phyloP scores from a whole-genome alignment of 83 land plant species.

The Picea abies region DNA sequence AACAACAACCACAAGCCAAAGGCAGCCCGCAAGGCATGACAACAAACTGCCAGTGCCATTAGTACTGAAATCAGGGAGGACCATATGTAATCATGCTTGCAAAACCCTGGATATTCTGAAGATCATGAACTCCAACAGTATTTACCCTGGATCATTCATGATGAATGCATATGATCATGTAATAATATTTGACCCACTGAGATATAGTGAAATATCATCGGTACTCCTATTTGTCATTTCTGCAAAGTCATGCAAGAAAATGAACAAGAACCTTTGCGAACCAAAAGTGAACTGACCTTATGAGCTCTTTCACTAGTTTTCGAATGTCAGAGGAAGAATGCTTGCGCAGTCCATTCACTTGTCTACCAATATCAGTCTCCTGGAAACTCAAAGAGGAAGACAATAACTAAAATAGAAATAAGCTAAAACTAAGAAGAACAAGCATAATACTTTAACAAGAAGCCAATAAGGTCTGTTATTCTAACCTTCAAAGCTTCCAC shows the following conservation, averaged over 20 bases:
- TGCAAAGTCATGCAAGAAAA: slow-evolving; percentile 4
- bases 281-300: slow-evolving; percentile 43
- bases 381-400: slow-evolving; percentile 10
- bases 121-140: background rate
- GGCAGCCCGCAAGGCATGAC: no score
- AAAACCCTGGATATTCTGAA: no score
- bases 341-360: slow-evolving; percentile 60
- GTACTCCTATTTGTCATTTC: slow-evolving; percentile 6
- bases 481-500: slow-evolving; percentile 57
- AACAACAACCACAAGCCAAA: no score
- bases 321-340: slow-evolving; percentile 55
- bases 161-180: background rate
- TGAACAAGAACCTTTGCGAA: background rate
- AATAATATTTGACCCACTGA: background rate
- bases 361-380: slow-evolving; percentile 77
- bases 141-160: background rate
- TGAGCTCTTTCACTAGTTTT: slow-evolving; percentile 54
- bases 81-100: no score
- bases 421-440: background rate
- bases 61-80: no score
- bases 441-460: background rate
- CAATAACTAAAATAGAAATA: slow-evolving; percentile 3
- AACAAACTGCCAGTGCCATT: no score
- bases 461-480: background rate
- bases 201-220: background rate